These are phyloP conservation scores for Isatis lusitanica DNA, from an alignment of 441 rosid species.

Conservation along the genomic window DNA sequence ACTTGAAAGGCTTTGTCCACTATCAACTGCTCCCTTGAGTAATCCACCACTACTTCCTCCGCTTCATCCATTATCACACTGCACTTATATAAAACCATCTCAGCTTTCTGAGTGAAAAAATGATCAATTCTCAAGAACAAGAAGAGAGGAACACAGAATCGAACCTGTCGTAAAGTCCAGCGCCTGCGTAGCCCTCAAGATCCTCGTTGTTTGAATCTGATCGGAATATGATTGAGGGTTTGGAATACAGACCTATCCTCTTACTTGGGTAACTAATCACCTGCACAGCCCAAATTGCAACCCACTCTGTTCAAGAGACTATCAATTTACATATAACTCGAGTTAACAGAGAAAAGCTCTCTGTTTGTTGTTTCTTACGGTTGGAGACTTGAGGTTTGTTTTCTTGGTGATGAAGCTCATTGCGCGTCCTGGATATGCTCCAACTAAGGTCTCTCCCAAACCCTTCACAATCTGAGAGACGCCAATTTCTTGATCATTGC, in stretches of 20 bases:
- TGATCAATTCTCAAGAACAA: not conserved
- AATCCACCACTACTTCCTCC: constrained; percentile 51
- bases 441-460: constrained; percentile 81
- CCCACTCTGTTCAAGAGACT: not conserved
- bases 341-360: constrained; percentile 39
- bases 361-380: constrained; percentile 42
- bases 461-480: constrained; percentile 74
- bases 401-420: constrained; percentile 77
- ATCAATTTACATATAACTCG: not conserved
- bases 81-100: constrained; percentile 19
- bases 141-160: not conserved
- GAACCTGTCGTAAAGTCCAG: constrained; percentile 80
- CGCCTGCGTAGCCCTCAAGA: constrained; percentile 74
- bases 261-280: constrained; percentile 67
- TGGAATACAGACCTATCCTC: constrained; percentile 51
- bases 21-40: constrained; percentile 49
- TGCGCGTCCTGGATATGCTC: constrained; percentile 80
- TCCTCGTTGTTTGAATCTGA: constrained; percentile 84
- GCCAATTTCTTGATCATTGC: not conserved
- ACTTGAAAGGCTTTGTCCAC: constrained; percentile 48
- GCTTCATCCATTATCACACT: constrained; percentile 65
- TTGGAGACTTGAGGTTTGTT: constrained; percentile 55
- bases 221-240: constrained; percentile 59
- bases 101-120: not conserved
- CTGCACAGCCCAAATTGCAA: constrained; percentile 34